phyloP scores from a whole-genome alignment of 768 basidiomycete genomes.

The Tricholoma terreum region DNA sequence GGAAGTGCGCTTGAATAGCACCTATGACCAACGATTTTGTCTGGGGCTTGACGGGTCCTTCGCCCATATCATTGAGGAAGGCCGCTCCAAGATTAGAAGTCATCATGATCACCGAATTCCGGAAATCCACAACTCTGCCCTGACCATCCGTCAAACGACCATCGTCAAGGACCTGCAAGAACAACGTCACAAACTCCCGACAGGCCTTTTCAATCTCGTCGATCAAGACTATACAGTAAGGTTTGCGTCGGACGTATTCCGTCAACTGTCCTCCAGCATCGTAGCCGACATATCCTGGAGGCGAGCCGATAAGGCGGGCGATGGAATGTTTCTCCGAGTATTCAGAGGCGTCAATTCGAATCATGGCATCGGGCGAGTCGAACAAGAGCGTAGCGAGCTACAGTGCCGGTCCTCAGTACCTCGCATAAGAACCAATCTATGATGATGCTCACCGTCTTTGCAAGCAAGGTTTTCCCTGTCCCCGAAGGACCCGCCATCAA shows the following conservation, averaged over 20 bases:
- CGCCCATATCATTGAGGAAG: slow-evolving; percentile 70
- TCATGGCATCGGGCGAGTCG: slow-evolving; percentile 88
- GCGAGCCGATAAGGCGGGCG: slow-evolving; percentile 52
- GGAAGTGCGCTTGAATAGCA: slow-evolving; percentile 81
- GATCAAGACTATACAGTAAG: slow-evolving; percentile 82
- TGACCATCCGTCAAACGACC: slow-evolving; percentile 91
- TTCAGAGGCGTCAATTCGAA: slow-evolving; percentile 89
- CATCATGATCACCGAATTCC: slow-evolving; percentile 92
- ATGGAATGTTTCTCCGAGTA: slow-evolving; percentile 76
- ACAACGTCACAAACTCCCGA: slow-evolving; percentile 53
- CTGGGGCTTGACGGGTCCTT: slow-evolving; percentile 60
- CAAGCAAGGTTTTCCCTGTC: slow-evolving; percentile 86
- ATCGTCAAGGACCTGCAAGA: slow-evolving; percentile 84
- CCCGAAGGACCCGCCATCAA: slow-evolving; percentile 91
- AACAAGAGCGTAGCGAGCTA: slow-evolving; percentile 88
- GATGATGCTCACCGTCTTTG: slow-evolving; percentile 68
- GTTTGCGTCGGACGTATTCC: slow-evolving; percentile 89
- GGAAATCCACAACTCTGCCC: slow-evolving; percentile 84
- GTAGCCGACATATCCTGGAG: slow-evolving; percentile 90
- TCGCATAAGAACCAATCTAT: neutral
- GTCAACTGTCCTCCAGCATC: slow-evolving; percentile 89
- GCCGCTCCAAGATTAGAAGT: slow-evolving; percentile 88
- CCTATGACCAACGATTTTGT: slow-evolving; percentile 71
- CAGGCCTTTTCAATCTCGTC: slow-evolving; percentile 93
- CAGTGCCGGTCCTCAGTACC: neutral